These are phyloP conservation scores for Rasamsonia emersonii DNA, from an alignment of 2,329 filamentous ascomycete species.

Conservation along the genomic window DNA sequence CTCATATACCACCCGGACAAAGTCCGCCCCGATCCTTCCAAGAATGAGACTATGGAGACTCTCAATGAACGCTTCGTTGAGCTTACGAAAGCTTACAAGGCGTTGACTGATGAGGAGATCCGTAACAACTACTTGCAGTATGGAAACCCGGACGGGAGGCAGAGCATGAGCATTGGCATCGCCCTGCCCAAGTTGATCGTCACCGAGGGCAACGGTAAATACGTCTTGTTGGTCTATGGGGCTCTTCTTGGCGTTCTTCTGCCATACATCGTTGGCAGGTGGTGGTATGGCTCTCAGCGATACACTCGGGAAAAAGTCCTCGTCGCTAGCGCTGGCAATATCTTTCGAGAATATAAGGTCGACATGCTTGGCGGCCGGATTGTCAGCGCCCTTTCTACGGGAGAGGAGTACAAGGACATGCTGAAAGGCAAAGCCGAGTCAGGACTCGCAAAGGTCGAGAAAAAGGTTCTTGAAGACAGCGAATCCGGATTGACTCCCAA, in stretches of 20 bases:
- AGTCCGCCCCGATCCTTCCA: constrained; percentile 67
- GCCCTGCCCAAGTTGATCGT: constrained; percentile 89
- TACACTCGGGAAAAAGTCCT: constrained; percentile 90
- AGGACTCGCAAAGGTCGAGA: constrained; percentile 75
- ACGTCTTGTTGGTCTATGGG: constrained; percentile 84
- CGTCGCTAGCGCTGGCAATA: constrained; percentile 84
- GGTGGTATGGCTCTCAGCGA: constrained; percentile 97
- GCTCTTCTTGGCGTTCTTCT: constrained; percentile 78
- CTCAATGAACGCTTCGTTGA: constrained; percentile 89
- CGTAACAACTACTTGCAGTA: constrained; percentile 95
- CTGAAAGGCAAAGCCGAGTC: constrained; percentile 72
- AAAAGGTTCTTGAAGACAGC: constrained; percentile 62
- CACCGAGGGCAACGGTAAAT: constrained; percentile 89
- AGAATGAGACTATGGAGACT: constrained; percentile 79
- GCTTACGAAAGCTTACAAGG: constrained; percentile 95
- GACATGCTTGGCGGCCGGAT: constrained; percentile 72
- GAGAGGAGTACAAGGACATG: constrained; percentile 72
- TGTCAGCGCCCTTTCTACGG: constrained; percentile 70
- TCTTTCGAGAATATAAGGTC: constrained; percentile 90
- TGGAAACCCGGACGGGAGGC: constrained; percentile 95
- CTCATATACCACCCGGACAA: constrained; percentile 91
- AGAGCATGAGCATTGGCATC: constrained; percentile 96
- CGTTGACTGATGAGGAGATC: constrained; percentile 92
- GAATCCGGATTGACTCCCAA: constrained; percentile 55
- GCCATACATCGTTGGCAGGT: constrained; percentile 87